Evolutionary conservation across 371 early-diverging fungal species (phyloP), one percentile per base, ranked within the genome.

Genomic region (Gilbertella persicaria): DNA sequence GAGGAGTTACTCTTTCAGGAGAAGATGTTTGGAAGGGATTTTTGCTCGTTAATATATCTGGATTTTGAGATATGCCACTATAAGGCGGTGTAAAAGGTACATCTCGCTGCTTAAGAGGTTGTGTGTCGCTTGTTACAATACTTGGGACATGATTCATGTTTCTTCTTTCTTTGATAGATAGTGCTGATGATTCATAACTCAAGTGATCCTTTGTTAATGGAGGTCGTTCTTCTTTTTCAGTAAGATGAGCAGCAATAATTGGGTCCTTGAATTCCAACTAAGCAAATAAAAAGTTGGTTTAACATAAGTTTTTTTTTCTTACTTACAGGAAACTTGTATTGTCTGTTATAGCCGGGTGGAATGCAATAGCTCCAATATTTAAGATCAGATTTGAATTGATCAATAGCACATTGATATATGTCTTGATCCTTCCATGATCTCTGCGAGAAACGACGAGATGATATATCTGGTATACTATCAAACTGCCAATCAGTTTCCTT

Each of bases 331-430:
- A 53, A 40, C 16, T 55, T 45, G 14, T 53, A 43, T 5, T 21
- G 16, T 16, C 51, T 47, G 24, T 55, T 44, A 30, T 56, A 59
- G 1, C 65, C 67, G n/a, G 71, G 71, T 14, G 71, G 67, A 16
- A 71, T 44, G 28, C 65, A 53, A 23, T 33, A 26, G 20, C 60
- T 55, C 71, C 71, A 71, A 43, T 56, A 60, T 7, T 61, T 48
- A 10, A 71, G 53, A 40, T 71, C 71, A 8, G 35, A 25, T 16
- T 55, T 60, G 12, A 71, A 71, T 16, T 38, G 45, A 5, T 52
- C 23, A 24, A 71, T 49, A 6, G 62, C 52, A 10, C 45, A 42
- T 3, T 71, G 65, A 67, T 65, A 67, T 14, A 37, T 42, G 48
- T 69, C 65, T 7, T 62, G 53, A 4, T 49, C 33, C 8, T 50